A percentile compares a stretch with the other conserved stretches of the same genome.
Evolutionary conservation across 257 asterid genomes (phyloP).

Genomic region (Petunia axillaris): DNA sequence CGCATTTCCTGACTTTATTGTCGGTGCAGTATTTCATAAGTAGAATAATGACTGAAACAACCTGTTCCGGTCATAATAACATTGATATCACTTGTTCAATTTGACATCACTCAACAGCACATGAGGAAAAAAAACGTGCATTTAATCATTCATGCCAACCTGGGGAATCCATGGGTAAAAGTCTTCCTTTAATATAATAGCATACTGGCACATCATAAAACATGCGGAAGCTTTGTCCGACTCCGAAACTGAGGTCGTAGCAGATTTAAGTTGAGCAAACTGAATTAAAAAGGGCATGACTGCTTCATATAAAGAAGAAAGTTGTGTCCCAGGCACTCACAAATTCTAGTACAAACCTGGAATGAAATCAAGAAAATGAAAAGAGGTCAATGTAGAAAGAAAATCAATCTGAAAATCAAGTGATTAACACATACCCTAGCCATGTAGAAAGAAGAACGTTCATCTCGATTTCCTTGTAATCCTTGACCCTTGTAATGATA

Average conservation of each 20-base stretch:
- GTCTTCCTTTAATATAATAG: conserved; percentile 53
- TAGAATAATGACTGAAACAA: conserved; percentile 86
- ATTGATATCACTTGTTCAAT: neutral
- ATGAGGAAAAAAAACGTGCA: too few relatives aligned
- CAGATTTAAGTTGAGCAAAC: conserved; percentile 60
- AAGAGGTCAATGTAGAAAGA: too few relatives aligned
- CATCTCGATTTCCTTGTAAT: conserved; percentile 80
- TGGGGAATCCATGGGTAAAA: too few relatives aligned
- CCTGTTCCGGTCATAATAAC: conserved; percentile 48
- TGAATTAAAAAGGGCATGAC: too few relatives aligned
- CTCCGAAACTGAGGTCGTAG: conserved; percentile 79
- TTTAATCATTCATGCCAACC: too few relatives aligned
- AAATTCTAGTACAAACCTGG: conserved; percentile 78
- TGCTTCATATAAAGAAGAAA: conserved; percentile 44
- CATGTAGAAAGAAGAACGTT: conserved; percentile 91
- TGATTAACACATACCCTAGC: conserved; percentile 55
- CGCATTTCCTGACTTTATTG: conserved; percentile 46
- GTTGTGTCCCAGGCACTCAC: conserved; percentile 41
- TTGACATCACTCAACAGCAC: too few relatives aligned
- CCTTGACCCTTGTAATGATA: conserved; percentile 70
- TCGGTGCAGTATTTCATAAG: conserved; percentile 76
- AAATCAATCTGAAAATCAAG: neutral
- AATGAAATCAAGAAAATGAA: neutral
- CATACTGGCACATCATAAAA: conserved; percentile 95
- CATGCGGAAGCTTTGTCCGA: conserved; percentile 95